Conservation (phyloP, 73 alveolate species). For the Paramecium tetraurelia region DNA sequence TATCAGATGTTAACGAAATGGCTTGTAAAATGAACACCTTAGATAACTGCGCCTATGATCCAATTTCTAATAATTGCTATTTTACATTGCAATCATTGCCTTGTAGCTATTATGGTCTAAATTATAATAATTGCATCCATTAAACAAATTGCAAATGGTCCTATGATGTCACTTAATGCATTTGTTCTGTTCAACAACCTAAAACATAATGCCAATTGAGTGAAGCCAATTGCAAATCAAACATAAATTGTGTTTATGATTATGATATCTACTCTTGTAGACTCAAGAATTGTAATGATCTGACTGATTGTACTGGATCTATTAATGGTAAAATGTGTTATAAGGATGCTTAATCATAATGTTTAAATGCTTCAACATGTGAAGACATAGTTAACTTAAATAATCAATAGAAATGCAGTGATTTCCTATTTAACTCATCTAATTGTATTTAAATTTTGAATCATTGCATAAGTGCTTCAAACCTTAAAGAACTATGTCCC, state of each 20-base stretch:
- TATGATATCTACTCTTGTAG: background rate
- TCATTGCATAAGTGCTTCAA: background rate
- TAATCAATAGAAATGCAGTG: background rate
- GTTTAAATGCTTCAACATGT: slow-evolving; percentile 10
- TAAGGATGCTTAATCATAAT: background rate
- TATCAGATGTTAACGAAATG: background rate
- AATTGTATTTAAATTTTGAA: background rate
- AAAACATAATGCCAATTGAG: background rate
- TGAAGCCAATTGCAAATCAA: background rate
- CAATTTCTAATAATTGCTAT: background rate
- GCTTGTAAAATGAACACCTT: background rate
- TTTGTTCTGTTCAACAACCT: background rate
- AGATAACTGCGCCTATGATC: background rate
- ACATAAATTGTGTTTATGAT: background rate
- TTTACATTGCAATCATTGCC: background rate
- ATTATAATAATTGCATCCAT: background rate
- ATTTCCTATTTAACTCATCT: background rate
- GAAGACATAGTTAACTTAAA: background rate
- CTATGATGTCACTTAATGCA: background rate
- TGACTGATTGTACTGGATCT: background rate
- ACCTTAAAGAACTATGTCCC: background rate
- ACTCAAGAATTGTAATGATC: background rate
- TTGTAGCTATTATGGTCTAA: background rate
- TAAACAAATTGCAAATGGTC: background rate
- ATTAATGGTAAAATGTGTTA: background rate